phyloP scores from a whole-genome alignment of 2,329 filamentous ascomycete genomes.

The Neobulgaria alba region DNA sequence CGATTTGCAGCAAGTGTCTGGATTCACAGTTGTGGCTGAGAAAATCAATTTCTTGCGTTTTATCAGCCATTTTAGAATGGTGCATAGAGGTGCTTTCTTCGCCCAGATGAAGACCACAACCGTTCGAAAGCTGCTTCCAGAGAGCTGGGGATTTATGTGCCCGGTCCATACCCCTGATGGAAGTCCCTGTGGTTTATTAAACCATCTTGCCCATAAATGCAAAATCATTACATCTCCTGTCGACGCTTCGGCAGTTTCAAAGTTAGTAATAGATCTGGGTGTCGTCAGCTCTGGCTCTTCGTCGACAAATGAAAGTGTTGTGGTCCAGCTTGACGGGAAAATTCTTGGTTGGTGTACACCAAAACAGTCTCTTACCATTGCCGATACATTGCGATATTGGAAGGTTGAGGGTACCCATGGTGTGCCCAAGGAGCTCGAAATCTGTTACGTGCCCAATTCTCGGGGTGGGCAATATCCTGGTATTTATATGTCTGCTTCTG shows the following conservation, averaged over 20 bases:
- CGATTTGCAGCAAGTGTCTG: slow-evolving; percentile 88
- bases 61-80: slow-evolving; percentile 98
- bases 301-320: slow-evolving; percentile 73
- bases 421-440: slow-evolving; percentile 77
- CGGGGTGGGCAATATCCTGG: slow-evolving; percentile 93
- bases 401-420: slow-evolving; percentile 82
- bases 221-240: slow-evolving; percentile 69
- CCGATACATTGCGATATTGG: slow-evolving; percentile 85
- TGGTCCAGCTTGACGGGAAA: slow-evolving; percentile 81
- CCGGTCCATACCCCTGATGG: slow-evolving; percentile 97
- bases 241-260: slow-evolving; percentile 67
- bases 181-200: slow-evolving; percentile 85
- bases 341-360: slow-evolving; percentile 88
- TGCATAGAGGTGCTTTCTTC: slow-evolving; percentile 98
- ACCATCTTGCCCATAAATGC: slow-evolving; percentile 93
- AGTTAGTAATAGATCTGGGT: slow-evolving; percentile 70
- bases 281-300: slow-evolving; percentile 68
- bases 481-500: slow-evolving; percentile 82
- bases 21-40: slow-evolving; percentile 93
- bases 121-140: slow-evolving; percentile 87
- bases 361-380: slow-evolving; percentile 70
- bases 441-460: slow-evolving; percentile 83
- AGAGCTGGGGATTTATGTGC: slow-evolving; percentile 97
- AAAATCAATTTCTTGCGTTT: slow-evolving; percentile 99
- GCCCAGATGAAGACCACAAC: slow-evolving; percentile 95